phyloP scores from a whole-genome alignment of 495 filamentous ascomycete genomes.

The Xylaria cubensis region DNA sequence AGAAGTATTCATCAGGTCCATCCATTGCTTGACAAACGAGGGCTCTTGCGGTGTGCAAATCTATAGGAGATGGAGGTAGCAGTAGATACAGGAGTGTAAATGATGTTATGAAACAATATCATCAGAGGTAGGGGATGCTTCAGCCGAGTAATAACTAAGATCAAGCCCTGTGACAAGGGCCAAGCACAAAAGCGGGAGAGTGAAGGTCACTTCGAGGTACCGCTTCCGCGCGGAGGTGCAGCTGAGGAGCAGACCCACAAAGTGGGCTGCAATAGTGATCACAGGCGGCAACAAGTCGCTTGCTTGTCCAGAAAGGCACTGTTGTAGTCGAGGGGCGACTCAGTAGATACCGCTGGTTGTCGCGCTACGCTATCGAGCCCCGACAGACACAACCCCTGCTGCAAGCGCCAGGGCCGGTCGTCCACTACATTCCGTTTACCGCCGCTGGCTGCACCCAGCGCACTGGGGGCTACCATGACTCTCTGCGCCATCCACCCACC shows the following conservation, averaged over 20 bases:
- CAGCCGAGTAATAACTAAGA: constrained; percentile 11
- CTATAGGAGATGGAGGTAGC: background rate
- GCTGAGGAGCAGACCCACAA: constrained; percentile 9
- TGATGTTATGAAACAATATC: constrained; percentile 18
- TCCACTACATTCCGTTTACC: constrained; percentile 3
- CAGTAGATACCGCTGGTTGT: background rate
- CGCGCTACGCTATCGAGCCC: constrained; percentile 15
- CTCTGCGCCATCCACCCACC: constrained; percentile 21
- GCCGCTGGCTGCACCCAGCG: background rate
- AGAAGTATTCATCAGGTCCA: background rate
- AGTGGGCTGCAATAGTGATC: constrained; percentile 12
- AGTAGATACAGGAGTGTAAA: background rate
- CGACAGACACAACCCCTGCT: constrained; percentile 14
- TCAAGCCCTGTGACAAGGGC: constrained; percentile 20
- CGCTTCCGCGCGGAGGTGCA: background rate
- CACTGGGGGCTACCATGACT: constrained; percentile 10
- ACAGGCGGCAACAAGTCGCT: background rate
- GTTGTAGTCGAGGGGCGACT: background rate
- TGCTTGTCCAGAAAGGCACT: background rate
- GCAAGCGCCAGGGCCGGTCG: constrained; percentile 18
- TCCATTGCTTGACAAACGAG: background rate
- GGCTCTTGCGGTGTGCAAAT: background rate
- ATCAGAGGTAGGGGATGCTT: constrained; percentile 12
- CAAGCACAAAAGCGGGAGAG: background rate
- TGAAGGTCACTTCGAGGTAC: constrained; percentile 16